Percentiles rank a stretch among this genome's conserved stretches.
Conservation (phyloP, 2,329 filamentous ascomycete species). For the Stagonosporopsis cucurbitacearum region DNA sequence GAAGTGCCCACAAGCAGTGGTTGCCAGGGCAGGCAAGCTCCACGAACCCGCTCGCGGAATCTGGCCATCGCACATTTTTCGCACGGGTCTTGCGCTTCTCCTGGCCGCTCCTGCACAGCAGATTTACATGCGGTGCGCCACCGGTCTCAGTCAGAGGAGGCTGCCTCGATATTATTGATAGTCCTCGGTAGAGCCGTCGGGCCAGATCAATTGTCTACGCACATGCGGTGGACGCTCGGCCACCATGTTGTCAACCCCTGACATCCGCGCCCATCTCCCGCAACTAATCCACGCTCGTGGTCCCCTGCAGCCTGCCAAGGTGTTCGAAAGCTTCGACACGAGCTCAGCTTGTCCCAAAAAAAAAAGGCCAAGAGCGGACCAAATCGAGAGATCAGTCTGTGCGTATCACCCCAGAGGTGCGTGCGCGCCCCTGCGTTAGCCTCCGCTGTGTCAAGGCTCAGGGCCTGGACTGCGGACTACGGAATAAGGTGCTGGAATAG, state of each 20-base stretch:
- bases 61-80: neutral
- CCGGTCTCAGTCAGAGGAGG: neutral
- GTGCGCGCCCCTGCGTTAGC: slow-evolving; percentile 6
- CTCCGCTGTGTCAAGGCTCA: slow-evolving; percentile 3
- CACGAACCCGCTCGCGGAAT: neutral
- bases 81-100: neutral
- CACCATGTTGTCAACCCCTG: slow-evolving; percentile 7
- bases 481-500: neutral
- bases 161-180: slow-evolving; percentile 1
- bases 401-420: neutral
- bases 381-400: neutral
- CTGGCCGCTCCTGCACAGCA: neutral
- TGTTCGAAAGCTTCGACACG: neutral
- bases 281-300: neutral
- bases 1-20: neutral
- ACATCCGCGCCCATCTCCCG: slow-evolving; percentile 1
- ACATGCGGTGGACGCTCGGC: neutral
- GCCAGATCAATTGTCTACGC: neutral
- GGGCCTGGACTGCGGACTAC: slow-evolving; percentile 2
- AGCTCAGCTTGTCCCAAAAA: neutral
- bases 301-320: slow-evolving; percentile 1
- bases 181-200: neutral
- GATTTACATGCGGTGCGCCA: neutral
- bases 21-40: too few species aligned
- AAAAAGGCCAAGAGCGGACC: neutral